Conservation (phyloP, 2,329 filamentous ascomycete species). For the Fusarium cicatricum region DNA sequence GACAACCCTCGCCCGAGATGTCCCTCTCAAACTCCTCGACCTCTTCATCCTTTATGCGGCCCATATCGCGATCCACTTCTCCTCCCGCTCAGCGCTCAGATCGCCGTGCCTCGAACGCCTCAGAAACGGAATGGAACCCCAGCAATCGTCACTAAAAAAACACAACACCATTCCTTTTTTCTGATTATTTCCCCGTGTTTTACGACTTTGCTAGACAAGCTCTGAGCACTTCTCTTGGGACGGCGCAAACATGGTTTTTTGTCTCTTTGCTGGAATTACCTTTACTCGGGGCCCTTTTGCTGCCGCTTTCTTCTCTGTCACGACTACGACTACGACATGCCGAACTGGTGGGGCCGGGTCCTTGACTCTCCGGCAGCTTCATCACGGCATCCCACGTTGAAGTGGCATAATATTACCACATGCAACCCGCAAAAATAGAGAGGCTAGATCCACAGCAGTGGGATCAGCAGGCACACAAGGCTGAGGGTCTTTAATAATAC, state of each 20-base stretch:
- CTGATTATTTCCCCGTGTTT: background rate
- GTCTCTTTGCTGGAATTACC: too few species aligned
- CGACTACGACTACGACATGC: too few species aligned
- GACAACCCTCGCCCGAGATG: conserved; percentile 51
- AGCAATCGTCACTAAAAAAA: conserved; percentile 29
- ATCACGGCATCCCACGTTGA: conserved; percentile 34
- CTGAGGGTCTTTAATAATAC: background rate
- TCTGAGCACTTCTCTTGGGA: background rate
- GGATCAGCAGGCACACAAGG: background rate
- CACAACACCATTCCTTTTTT: background rate
- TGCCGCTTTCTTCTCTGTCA: too few species aligned
- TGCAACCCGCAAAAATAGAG: too few species aligned
- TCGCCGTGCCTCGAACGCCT: conserved; percentile 38
- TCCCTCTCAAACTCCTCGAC: conserved; percentile 40
- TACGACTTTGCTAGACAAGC: conserved; percentile 8
- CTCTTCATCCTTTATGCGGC: conserved; percentile 38
- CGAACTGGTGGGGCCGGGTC: conserved; percentile 24
- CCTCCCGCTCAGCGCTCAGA: conserved; percentile 40
- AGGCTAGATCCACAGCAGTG: background rate
- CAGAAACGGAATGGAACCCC: conserved; percentile 38
- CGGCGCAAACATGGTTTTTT: background rate
- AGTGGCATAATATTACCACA: conserved; percentile 29
- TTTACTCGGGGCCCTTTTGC: too few species aligned
- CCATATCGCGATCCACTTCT: conserved; percentile 40
- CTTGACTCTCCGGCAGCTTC: background rate